phyloP scores from a whole-genome alignment of 805 yeast species.

The Kuraishia floccosa region DNA sequence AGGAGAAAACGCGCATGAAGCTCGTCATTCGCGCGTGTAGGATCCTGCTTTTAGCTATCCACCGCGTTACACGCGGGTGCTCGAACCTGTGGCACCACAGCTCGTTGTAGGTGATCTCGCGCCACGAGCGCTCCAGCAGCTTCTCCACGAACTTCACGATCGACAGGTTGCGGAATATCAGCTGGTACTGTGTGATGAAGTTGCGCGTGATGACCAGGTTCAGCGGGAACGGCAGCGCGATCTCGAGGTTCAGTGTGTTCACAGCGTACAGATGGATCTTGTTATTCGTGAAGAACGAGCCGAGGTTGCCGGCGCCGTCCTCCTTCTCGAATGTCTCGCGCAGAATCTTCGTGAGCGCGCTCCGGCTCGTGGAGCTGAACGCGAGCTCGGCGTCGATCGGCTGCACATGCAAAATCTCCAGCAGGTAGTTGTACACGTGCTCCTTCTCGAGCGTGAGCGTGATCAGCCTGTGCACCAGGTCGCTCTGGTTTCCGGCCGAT shows the following conservation, averaged over 20 bases:
- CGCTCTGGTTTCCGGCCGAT: neutral
- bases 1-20: slow-evolving; percentile 42
- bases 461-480: slow-evolving; percentile 8
- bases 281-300: slow-evolving; percentile 15
- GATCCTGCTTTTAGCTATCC: slow-evolving; percentile 43
- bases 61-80: slow-evolving; percentile 29
- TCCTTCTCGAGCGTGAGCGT: slow-evolving; percentile 28
- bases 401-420: slow-evolving; percentile 39
- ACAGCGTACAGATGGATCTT: slow-evolving; percentile 30
- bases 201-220: slow-evolving; percentile 65
- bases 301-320: slow-evolving; percentile 6
- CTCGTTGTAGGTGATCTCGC: slow-evolving; percentile 48
- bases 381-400: slow-evolving; percentile 45
- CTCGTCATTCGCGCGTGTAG: slow-evolving; percentile 47
- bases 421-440: slow-evolving; percentile 26
- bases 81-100: slow-evolving; percentile 52
- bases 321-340: slow-evolving; percentile 25
- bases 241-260: slow-evolving; percentile 40
- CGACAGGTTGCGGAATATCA: slow-evolving; percentile 61
- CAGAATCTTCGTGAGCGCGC: slow-evolving; percentile 30
- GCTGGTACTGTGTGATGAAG: slow-evolving; percentile 65
- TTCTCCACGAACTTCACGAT: slow-evolving; percentile 53
- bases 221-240: slow-evolving; percentile 77
- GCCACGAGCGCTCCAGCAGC: slow-evolving; percentile 58
- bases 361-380: slow-evolving; percentile 30